phyloP scores from a whole-genome alignment of 2,329 filamentous ascomycete genomes.

The Fusarium sp. region DNA sequence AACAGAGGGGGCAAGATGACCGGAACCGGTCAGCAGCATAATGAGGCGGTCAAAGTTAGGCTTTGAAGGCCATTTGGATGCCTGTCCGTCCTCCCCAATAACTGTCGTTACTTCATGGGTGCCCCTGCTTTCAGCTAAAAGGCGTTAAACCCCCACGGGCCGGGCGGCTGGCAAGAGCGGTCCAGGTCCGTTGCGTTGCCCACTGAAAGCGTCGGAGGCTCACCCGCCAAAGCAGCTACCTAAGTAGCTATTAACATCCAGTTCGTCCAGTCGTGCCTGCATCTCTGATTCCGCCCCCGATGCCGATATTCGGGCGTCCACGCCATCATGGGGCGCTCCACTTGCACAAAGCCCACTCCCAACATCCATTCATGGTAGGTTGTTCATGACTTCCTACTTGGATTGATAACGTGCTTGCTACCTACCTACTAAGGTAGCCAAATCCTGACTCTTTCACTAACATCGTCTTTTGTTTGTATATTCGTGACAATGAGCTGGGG shows the following conservation, averaged over 20 bases:
- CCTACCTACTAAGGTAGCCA: neutral
- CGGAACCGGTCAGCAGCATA: constrained; percentile 21
- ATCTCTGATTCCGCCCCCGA: constrained; percentile 11
- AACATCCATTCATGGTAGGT: constrained; percentile 20
- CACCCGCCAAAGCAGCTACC: neutral
- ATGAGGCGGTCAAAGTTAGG: constrained; percentile 26
- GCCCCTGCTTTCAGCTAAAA: constrained; percentile 24
- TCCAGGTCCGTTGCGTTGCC: constrained; percentile 1
- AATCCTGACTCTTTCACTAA: constrained; percentile 4
- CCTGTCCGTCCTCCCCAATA: neutral
- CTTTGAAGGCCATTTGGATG: neutral
- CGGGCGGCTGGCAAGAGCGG: neutral
- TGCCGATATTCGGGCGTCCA: constrained; percentile 29
- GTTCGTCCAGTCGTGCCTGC: neutral
- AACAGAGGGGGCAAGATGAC: constrained; percentile 20
- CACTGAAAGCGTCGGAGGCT: constrained; percentile 17
- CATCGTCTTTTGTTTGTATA: neutral
- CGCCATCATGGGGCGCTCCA: constrained; percentile 11
- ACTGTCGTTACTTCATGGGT: constrained; percentile 10
- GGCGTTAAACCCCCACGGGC: neutral
- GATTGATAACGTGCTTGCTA: constrained; percentile 23
- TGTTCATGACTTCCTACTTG: constrained; percentile 31
- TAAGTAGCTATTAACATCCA: neutral
- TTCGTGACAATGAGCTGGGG: constrained; percentile 5
- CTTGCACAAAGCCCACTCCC: neutral